These are phyloP conservation scores for Calocera cornea DNA, from an alignment of 768 basidiomycete species.

Conservation along the genomic window DNA sequence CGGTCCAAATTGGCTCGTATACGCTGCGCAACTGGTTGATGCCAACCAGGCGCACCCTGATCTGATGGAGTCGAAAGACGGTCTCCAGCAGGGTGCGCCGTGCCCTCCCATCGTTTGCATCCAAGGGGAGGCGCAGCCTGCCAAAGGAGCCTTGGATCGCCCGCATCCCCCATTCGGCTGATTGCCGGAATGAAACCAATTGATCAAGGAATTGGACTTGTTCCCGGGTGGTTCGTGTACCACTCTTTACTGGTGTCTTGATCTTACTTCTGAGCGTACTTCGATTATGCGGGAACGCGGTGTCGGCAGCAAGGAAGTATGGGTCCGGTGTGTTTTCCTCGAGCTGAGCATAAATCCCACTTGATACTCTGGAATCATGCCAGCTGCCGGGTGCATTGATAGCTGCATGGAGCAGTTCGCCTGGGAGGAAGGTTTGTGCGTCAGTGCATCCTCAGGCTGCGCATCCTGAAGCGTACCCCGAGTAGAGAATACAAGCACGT, in stretches of 20 bases:
- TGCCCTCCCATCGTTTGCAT: constrained; percentile 20
- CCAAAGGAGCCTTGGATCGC: constrained; percentile 36
- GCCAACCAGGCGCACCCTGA: constrained; percentile 17
- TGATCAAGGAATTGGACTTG: constrained; percentile 21
- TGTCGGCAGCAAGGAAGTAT: constrained; percentile 34
- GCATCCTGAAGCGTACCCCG: constrained; percentile 13
- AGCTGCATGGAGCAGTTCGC: constrained; percentile 25
- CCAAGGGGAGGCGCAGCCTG: constrained; percentile 30
- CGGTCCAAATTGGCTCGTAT: constrained; percentile 31
- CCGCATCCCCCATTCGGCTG: constrained; percentile 41
- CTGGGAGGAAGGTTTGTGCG: constrained; percentile 14
- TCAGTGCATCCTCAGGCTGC: not conserved
- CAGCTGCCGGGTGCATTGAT: constrained; percentile 37
- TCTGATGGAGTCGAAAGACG: constrained; percentile 26
- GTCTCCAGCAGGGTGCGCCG: constrained; percentile 28
- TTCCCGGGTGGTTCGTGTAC: not conserved
- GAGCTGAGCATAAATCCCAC: constrained; percentile 29
- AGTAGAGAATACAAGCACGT: constrained; percentile 29
- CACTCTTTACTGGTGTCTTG: constrained; percentile 28
- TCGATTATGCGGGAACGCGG: constrained; percentile 33
- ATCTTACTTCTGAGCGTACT: constrained; percentile 25
- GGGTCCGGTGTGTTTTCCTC: constrained; percentile 26
- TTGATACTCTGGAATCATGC: constrained; percentile 35
- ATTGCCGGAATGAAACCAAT: constrained; percentile 34
- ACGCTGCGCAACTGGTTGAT: constrained; percentile 27